A percentile compares a stretch with the other conserved stretches of the same genome.
Conservation (phyloP, 2,329 filamentous ascomycete species). For the Emmonsiellopsis sp. region DNA sequence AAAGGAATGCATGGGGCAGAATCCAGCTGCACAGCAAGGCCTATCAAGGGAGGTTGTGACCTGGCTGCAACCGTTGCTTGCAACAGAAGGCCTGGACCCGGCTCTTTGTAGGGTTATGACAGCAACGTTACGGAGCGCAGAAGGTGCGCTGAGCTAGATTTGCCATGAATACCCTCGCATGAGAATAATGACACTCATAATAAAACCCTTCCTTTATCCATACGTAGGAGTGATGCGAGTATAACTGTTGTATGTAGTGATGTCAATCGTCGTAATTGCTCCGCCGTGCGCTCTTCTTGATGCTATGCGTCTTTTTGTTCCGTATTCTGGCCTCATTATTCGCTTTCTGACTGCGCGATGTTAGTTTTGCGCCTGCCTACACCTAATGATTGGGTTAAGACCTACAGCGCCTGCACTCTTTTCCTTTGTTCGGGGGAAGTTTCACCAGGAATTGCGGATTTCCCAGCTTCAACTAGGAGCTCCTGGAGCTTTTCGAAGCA, state of each 20-base stretch:
- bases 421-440: conserved; percentile 48
- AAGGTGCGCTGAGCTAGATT: conserved; percentile 14
- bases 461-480: conserved; percentile 44
- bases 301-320: conserved; percentile 52
- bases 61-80: conserved; percentile 40
- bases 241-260: not conserved
- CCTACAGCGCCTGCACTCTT: conserved; percentile 47
- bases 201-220: not conserved
- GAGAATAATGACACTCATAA: not conserved
- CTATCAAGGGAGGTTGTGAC: conserved; percentile 40
- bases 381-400: not conserved
- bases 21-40: conserved; percentile 18
- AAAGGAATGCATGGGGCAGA: conserved; percentile 40
- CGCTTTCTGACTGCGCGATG: conserved; percentile 39
- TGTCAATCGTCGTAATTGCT: conserved; percentile 27
- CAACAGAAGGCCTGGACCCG: conserved; percentile 41
- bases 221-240: not conserved
- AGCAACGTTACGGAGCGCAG: conserved; percentile 28
- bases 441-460: conserved; percentile 48
- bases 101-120: conserved; percentile 45
- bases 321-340: conserved; percentile 51
- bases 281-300: conserved; percentile 50
- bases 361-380: conserved; percentile 1
- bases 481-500: conserved; percentile 52
- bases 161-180: not conserved